phyloP scores from a whole-genome alignment of 257 asterid species.

The Cynanchum wilfordii region DNA sequence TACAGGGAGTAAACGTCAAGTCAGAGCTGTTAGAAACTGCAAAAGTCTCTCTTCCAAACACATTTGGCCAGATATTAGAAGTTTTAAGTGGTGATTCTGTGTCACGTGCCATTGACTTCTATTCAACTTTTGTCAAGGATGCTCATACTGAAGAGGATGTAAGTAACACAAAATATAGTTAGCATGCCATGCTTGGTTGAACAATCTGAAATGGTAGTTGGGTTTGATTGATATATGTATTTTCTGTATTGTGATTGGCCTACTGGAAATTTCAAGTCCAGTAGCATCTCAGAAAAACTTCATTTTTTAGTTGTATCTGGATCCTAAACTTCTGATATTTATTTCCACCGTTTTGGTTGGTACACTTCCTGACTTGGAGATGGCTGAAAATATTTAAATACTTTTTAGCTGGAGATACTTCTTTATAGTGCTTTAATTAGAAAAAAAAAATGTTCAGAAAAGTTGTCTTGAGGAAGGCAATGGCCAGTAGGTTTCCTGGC shows the following conservation, averaged over 20 bases:
- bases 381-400: not conserved
- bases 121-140: constrained; percentile 70
- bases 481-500: not conserved
- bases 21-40: constrained; percentile 80
- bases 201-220: not conserved
- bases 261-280: constrained; percentile 32
- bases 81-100: constrained; percentile 67
- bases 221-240: not conserved
- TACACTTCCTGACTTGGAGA: not conserved
- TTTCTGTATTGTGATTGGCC: constrained; percentile 5
- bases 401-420: not conserved
- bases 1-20: constrained; percentile 80
- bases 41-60: constrained; percentile 62
- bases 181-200: not conserved
- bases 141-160: constrained; percentile 80
- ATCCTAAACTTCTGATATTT: not conserved
- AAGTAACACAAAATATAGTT: constrained; percentile 22
- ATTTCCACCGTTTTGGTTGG: not conserved
- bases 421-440: not conserved
- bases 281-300: constrained; percentile 35
- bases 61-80: constrained; percentile 62
- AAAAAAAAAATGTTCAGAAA: not conserved
- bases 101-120: constrained; percentile 66
- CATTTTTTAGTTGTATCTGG: constrained; percentile 25
- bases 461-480: not conserved